Conservation (phyloP, 2,329 filamentous ascomycete species). For the Annulohypoxylon truncatum region DNA sequence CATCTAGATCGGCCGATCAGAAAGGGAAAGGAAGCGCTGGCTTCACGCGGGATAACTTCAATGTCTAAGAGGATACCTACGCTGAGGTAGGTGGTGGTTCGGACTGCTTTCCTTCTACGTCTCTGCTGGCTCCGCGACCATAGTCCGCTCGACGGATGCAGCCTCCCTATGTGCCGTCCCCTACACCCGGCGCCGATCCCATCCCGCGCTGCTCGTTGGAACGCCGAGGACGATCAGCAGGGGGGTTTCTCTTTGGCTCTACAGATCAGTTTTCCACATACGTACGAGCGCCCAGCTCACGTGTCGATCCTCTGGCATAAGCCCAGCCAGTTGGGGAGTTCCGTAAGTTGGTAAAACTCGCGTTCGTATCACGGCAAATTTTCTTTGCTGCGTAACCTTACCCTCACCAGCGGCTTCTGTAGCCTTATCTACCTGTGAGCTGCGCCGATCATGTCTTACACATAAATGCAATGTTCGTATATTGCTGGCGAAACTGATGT, state of each 20-base stretch:
- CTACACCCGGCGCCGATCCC: constrained; percentile 39
- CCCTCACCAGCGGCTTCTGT: constrained; percentile 7
- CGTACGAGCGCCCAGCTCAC: constrained; percentile 15
- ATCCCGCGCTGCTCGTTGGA: constrained; percentile 29
- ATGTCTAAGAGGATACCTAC: constrained; percentile 4
- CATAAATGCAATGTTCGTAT: constrained; percentile 15
- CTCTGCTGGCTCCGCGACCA: constrained; percentile 16
- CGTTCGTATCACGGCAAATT: constrained; percentile 36
- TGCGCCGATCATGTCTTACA: constrained; percentile 32
- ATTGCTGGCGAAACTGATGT: constrained; percentile 11
- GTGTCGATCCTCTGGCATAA: constrained; percentile 33
- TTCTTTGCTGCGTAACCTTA: constrained; percentile 25
- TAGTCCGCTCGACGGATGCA: constrained; percentile 38
- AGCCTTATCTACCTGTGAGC: constrained; percentile 16
- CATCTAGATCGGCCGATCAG: constrained; percentile 32
- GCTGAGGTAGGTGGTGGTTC: constrained; percentile 16
- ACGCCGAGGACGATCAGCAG: constrained; percentile 25
- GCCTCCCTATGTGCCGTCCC: constrained; percentile 39
- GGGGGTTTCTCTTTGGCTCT: constrained; percentile 14
- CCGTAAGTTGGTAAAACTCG: constrained; percentile 15
- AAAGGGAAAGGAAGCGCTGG: constrained; percentile 4
- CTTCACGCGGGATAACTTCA: constrained; percentile 25
- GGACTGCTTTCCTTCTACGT: constrained; percentile 10
- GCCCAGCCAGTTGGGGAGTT: constrained; percentile 33
- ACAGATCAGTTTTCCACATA: constrained; percentile 11